Base-by-base conservation (phyloP, 495 filamentous ascomycete genomes). In the Trichoderma asperelloides region DNA sequence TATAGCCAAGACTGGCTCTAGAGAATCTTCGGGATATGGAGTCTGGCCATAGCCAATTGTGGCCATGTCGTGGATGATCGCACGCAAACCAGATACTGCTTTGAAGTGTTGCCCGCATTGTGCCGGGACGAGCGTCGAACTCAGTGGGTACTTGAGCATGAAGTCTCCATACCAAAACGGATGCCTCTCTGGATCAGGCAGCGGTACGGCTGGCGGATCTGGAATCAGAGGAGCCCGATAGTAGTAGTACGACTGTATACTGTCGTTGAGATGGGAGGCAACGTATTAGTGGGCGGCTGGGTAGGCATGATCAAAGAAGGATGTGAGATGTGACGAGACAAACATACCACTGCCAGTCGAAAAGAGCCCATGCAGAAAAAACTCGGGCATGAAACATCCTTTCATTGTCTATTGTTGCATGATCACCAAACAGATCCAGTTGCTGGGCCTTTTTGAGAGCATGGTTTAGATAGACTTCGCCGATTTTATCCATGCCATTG, bases 311-410 rank as follows among this genome's bases (percentile, higher is more conserved):
- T 65, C 23, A 8, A 62, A 3, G 12, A 21, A n/a, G n/a, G n/a
- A n/a, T n/a, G 27, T 23, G 49, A 12, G 27, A 15, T 15, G 6
- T 9, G 27, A 43, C 25, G 23, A 18, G 23, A 49, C 28, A 49
- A 15, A 71, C 72, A 28, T 72, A 76, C 74, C 65, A 68, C 65
- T 72, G 67, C 68, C 70, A 74, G 57, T 65, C 68, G 28, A 68
- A 76, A 21, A 75, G 41, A 9, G 69, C 71, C 75, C 75, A 77
- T 0, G 73, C 73, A 2, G 74, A 75, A n/a, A 77, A 71, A 1
- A 63, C 66, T 18, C 68, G 65, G 11, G 67, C 73, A 25, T 63
- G 66, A 12, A 67, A 45, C 23, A 69, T 65, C 25, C 67, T 69
- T 39, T 41, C 65, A 64, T 66, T 66, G 12, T 66, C 47, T 16